phyloP scores from a whole-genome alignment of 2,329 filamentous ascomycete genomes.

The Purpureocillium takamizusanense region DNA sequence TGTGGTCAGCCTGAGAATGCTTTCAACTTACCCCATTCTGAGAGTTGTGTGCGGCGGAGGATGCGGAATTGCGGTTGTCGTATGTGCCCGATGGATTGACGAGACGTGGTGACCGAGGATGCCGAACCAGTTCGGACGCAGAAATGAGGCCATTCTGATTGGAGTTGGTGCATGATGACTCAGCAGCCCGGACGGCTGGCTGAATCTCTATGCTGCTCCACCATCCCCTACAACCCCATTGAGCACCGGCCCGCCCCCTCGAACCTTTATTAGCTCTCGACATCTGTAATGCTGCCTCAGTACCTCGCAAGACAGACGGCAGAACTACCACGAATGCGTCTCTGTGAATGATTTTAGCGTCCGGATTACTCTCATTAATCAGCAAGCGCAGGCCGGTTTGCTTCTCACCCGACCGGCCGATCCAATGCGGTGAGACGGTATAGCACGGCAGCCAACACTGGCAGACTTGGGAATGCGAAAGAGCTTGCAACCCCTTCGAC shows the following conservation, averaged over 20 bases:
- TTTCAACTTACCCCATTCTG: conserved; percentile 33
- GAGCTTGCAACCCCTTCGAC: conserved; percentile 11
- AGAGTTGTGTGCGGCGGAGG: conserved; percentile 14
- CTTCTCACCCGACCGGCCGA: too few relatives aligned
- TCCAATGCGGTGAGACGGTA: conserved; percentile 14
- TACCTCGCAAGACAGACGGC: too few relatives aligned
- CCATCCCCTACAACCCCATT: too few relatives aligned
- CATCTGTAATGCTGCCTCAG: too few relatives aligned
- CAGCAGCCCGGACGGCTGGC: conserved; percentile 19
- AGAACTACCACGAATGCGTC: too few relatives aligned
- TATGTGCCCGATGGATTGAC: conserved; percentile 13
- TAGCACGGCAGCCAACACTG: conserved; percentile 9
- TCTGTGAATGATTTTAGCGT: conserved; percentile 1
- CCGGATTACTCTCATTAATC: neutral
- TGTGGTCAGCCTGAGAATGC: neutral
- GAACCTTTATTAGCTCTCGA: too few relatives aligned
- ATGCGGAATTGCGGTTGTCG: conserved; percentile 12
- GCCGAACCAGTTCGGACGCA: conserved; percentile 17
- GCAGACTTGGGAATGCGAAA: conserved; percentile 19
- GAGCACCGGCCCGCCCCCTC: too few relatives aligned
- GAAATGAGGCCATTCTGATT: conserved; percentile 30
- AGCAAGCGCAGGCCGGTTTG: too few relatives aligned
- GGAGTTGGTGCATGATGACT: conserved; percentile 22
- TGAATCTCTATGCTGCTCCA: neutral
- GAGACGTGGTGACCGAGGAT: conserved; percentile 16